Conservation (phyloP, 768 basidiomycete species). For the Boletellus ananas region DNA sequence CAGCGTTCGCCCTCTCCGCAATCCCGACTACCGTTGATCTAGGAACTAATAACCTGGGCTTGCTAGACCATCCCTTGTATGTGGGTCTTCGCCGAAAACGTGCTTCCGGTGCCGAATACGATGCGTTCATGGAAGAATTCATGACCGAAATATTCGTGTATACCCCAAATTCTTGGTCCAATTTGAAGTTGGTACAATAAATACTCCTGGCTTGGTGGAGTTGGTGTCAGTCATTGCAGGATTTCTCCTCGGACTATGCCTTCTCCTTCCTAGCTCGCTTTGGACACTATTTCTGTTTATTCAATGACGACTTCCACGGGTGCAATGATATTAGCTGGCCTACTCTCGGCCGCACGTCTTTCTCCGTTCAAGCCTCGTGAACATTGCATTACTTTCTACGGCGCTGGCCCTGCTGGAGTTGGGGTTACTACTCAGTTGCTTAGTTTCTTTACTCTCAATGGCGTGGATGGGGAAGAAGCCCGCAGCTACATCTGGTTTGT, state of each 20-base stretch:
- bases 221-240: no score
- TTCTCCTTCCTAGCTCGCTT: slow-evolving; percentile 80
- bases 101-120: slow-evolving; percentile 58
- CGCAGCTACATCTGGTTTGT: slow-evolving; percentile 74
- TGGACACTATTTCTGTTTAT: slow-evolving; percentile 70
- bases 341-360: slow-evolving; percentile 82
- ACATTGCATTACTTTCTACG: slow-evolving; percentile 89
- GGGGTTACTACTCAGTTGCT: slow-evolving; percentile 87
- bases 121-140: slow-evolving; percentile 90
- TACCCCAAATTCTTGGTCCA: slow-evolving; percentile 86
- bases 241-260: slow-evolving; percentile 90
- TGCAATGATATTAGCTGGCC: slow-evolving; percentile 86
- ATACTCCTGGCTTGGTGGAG: neutral
- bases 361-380: slow-evolving; percentile 60
- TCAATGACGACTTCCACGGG: slow-evolving; percentile 96
- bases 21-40: slow-evolving; percentile 85
- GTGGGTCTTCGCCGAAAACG: slow-evolving; percentile 77
- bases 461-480: slow-evolving; percentile 74
- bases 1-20: slow-evolving; percentile 74
- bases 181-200: slow-evolving; percentile 55
- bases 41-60: slow-evolving; percentile 80
- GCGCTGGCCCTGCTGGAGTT: slow-evolving; percentile 88
- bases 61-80: slow-evolving; percentile 85
- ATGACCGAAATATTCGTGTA: slow-evolving; percentile 72
- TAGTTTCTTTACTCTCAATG: slow-evolving; percentile 84